These are phyloP conservation scores for Kwoniella botswanensis DNA, from an alignment of 768 basidiomycete species.

Conservation along the genomic window DNA sequence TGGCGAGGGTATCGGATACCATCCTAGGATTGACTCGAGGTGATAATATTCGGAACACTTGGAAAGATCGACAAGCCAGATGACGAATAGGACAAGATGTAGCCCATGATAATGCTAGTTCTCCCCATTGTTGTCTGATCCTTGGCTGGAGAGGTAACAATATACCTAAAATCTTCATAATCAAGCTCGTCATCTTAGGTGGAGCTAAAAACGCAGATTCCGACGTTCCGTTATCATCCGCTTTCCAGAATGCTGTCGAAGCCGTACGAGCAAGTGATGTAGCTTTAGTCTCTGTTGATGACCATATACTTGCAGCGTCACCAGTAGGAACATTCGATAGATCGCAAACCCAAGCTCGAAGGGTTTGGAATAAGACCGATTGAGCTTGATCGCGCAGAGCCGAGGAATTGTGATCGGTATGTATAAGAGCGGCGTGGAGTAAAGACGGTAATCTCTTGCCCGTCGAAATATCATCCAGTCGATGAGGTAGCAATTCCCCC, in stretches of 20 bases:
- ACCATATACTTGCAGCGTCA: slow-evolving; percentile 41
- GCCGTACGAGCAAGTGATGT: slow-evolving; percentile 36
- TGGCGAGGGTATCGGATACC: slow-evolving; percentile 77
- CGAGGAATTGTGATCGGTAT: slow-evolving; percentile 75
- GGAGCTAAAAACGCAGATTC: slow-evolving; percentile 51
- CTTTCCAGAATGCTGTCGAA: slow-evolving; percentile 49
- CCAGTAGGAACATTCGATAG: slow-evolving; percentile 32
- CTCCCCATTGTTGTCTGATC: slow-evolving; percentile 78
- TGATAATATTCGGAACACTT: slow-evolving; percentile 81
- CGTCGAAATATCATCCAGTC: slow-evolving; percentile 72
- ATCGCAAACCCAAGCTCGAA: slow-evolving; percentile 72
- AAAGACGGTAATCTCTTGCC: slow-evolving; percentile 70
- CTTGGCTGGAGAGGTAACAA: slow-evolving; percentile 72
- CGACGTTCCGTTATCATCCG: slow-evolving; percentile 32
- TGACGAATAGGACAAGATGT: slow-evolving; percentile 84
- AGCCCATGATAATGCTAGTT: slow-evolving; percentile 78
- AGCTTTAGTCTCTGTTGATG: slow-evolving; percentile 37
- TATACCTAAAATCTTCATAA: slow-evolving; percentile 69
- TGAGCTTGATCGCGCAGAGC: slow-evolving; percentile 75
- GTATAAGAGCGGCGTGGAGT: slow-evolving; percentile 78
- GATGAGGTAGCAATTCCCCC: slow-evolving; percentile 51
- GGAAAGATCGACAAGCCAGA: slow-evolving; percentile 84
- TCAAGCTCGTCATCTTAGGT: slow-evolving; percentile 61
- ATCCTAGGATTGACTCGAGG: slow-evolving; percentile 73
- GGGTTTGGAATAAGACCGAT: slow-evolving; percentile 79